A percentile compares a stretch with the other conserved stretches of the same genome.
These are phyloP conservation scores for Ceratobasidium sp. DNA, from an alignment of 1,284 basidiomycete genomes.

Conservation along the genomic window DNA sequence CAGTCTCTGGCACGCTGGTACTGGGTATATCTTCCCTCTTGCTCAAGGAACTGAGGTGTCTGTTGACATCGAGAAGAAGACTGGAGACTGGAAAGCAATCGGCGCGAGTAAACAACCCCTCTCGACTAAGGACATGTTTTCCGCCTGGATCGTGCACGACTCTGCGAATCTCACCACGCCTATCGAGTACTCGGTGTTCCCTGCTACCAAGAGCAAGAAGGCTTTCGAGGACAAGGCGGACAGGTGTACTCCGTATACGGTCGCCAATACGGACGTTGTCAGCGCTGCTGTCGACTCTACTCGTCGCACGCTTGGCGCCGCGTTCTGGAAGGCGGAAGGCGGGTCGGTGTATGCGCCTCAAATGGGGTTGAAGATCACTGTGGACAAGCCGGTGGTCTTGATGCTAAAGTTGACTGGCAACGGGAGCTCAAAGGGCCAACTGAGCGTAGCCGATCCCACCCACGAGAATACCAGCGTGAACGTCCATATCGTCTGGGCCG, in stretches of 20 bases:
- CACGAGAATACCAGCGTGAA: background rate
- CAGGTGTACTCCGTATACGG: background rate
- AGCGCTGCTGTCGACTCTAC: conserved; percentile 32
- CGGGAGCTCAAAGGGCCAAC: background rate
- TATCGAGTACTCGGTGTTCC: conserved; percentile 68
- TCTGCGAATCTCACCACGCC: conserved; percentile 54
- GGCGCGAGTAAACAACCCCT: conserved; percentile 70
- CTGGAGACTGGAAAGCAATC: conserved; percentile 72
- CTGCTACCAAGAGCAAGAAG: conserved; percentile 53
- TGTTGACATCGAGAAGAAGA: conserved; percentile 61
- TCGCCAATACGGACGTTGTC: conserved; percentile 20
- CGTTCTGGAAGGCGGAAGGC: conserved; percentile 35
- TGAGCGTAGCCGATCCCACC: conserved; percentile 25
- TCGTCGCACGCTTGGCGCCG: conserved; percentile 23
- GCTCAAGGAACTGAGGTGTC: conserved; percentile 39
- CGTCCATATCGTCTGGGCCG: background rate
- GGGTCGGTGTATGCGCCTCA: conserved; percentile 18
- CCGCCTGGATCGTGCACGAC: conserved; percentile 69
- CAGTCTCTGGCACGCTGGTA: conserved; percentile 69
- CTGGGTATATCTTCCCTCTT: conserved; percentile 65
- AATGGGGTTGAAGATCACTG: conserved; percentile 36
- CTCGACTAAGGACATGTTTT: conserved; percentile 68
- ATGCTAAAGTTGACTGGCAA: background rate
- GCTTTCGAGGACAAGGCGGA: conserved; percentile 30
- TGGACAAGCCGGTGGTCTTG: conserved; percentile 30